Percentiles rank a stretch among this genome's conserved stretches.
Conservation (phyloP, 768 basidiomycete species). For the Krasilnikovozyma curviuscula region DNA sequence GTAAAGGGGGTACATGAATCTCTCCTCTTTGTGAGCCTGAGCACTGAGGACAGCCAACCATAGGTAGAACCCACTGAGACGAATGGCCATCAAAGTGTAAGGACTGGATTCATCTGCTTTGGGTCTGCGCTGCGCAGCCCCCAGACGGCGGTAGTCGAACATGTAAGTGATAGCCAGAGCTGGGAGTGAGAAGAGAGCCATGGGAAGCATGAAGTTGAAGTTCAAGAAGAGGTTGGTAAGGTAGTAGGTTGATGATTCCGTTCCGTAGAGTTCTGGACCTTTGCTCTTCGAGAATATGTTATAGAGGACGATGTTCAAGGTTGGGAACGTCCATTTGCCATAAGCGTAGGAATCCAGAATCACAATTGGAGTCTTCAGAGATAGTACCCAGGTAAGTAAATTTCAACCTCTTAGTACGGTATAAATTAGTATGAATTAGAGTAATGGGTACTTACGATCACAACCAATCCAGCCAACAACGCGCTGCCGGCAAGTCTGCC, state of each 20-base stretch:
- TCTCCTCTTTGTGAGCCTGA: conserved; percentile 91
- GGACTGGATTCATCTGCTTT: conserved; percentile 37
- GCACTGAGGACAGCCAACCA: conserved; percentile 61
- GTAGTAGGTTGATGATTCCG: conserved; percentile 71
- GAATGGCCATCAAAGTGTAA: conserved; percentile 50
- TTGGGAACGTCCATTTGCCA: conserved; percentile 53
- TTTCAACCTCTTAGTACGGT: no score
- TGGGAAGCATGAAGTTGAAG: conserved; percentile 68
- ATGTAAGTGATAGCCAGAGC: conserved; percentile 51
- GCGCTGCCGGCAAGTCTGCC: background rate
- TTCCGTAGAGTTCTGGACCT: conserved; percentile 81
- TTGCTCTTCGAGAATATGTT: conserved; percentile 64
- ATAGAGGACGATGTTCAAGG: conserved; percentile 85
- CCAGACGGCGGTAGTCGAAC: conserved; percentile 52
- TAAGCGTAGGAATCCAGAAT: conserved; percentile 72
- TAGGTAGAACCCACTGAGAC: conserved; percentile 77
- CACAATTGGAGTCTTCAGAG: conserved; percentile 58
- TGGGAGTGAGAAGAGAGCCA: conserved; percentile 66
- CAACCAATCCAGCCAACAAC: conserved; percentile 37
- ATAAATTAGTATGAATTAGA: background rate
- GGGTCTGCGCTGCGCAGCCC: conserved; percentile 37
- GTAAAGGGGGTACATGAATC: conserved; percentile 95
- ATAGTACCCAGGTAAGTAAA: no score
- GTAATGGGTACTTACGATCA: background rate
- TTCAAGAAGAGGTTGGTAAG: conserved; percentile 73